phyloP scores from a whole-genome alignment of 306 rosid species.

The Ceratonia siliqua region DNA sequence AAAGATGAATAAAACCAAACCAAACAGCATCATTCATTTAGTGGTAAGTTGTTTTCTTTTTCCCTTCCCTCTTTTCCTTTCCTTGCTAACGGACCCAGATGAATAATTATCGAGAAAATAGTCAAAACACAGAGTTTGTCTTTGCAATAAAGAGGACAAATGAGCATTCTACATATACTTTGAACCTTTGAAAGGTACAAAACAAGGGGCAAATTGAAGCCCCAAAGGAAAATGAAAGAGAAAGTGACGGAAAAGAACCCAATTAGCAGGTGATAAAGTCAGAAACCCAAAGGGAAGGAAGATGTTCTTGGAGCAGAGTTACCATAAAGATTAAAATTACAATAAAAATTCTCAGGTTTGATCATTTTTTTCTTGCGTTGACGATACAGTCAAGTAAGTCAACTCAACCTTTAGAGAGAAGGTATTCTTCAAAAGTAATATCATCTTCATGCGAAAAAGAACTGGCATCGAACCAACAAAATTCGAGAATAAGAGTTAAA shows the following conservation, averaged over 20 bases:
- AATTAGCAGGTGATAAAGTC: conserved; percentile 11
- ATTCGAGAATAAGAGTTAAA: background rate
- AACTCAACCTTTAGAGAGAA: conserved; percentile 37
- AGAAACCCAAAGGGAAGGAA: background rate
- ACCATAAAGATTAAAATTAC: background rate
- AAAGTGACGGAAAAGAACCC: conserved; percentile 28
- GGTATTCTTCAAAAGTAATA: conserved; percentile 2
- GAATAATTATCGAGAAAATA: background rate
- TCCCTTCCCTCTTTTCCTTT: conserved; percentile 10
- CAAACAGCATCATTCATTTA: conserved; percentile 19
- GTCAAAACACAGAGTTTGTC: background rate
- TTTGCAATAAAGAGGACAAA: conserved; percentile 20
- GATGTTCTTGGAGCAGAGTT: background rate
- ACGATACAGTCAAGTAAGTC: conserved; percentile 43
- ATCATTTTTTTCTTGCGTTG: conserved; percentile 11
- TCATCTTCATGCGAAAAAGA: background rate
- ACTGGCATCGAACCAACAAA: background rate
- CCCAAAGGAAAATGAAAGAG: conserved; percentile 10
- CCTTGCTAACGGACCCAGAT: background rate
- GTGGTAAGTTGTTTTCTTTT: background rate
- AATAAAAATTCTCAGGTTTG: conserved; percentile 18
- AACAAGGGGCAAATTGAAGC: background rate
- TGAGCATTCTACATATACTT: background rate
- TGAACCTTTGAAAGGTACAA: conserved; percentile 27
- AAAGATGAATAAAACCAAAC: background rate